Conservation (phyloP, 23 red algal genomes). For the Cyanidiococcus yangmingshanensis region DNA sequence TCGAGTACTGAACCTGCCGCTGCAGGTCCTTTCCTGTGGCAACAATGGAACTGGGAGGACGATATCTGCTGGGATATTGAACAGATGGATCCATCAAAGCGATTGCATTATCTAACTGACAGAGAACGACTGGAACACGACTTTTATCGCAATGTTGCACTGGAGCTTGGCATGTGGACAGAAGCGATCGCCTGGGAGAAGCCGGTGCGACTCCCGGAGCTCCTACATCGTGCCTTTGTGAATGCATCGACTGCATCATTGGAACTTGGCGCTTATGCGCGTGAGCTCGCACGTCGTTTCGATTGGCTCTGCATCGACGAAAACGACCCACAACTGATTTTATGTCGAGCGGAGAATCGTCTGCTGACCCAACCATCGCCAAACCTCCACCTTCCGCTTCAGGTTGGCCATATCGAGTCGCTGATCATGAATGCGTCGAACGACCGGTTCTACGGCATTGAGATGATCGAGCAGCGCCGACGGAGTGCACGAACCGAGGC, state of each 20-base stretch:
- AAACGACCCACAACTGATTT: constrained; percentile 1
- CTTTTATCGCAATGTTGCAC: not conserved
- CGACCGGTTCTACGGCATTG: constrained; percentile 14
- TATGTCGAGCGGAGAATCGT: not conserved
- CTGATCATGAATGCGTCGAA: constrained; percentile 18
- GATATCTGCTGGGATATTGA: constrained; percentile 54
- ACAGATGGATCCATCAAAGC: constrained; percentile 11
- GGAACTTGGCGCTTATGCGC: not conserved
- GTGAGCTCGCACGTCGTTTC: not conserved
- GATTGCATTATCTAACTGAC: not conserved
- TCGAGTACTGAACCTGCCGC: not conserved
- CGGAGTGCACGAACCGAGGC: constrained; percentile 13
- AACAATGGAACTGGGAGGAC: constrained; percentile 63
- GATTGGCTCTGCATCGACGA: not conserved
- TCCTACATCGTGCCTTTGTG: not conserved
- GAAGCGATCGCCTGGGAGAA: not conserved
- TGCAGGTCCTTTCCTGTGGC: constrained; percentile 9
- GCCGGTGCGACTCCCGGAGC: not conserved
- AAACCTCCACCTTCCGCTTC: not conserved
- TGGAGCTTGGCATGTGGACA: not conserved
- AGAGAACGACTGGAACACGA: not conserved
- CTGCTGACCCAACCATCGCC: not conserved
- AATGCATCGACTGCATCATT: not conserved
- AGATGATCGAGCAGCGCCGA: not conserved
- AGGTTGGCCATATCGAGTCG: not conserved